Percentiles rank a stretch among this genome's conserved stretches.
Conservation (phyloP, 2,329 filamentous ascomycete species). For the Hymenoscyphus infarciens region DNA sequence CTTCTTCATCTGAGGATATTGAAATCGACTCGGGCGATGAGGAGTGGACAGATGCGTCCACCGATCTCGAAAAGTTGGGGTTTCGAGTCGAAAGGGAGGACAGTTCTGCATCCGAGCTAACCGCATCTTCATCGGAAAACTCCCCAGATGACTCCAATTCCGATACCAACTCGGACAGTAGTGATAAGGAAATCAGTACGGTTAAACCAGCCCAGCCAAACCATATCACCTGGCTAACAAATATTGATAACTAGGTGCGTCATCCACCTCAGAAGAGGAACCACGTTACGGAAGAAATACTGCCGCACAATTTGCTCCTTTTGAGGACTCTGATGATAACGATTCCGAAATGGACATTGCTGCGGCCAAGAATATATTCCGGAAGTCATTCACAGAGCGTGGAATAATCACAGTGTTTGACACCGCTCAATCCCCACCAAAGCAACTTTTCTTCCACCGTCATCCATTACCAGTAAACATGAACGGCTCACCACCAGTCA, state of each 20-base stretch:
- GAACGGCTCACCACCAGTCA: background rate
- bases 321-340: background rate
- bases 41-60: conserved; percentile 5
- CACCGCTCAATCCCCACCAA: background rate
- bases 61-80: background rate
- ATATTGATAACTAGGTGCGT: background rate
- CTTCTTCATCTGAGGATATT: background rate
- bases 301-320: background rate
- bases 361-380: background rate
- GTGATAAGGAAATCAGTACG: background rate
- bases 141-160: background rate
- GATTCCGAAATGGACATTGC: background rate
- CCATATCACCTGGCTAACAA: background rate
- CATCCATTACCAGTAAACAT: background rate
- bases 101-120: background rate
- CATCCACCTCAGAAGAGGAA: background rate
- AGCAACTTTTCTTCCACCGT: background rate
- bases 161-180: background rate
- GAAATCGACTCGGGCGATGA: background rate
- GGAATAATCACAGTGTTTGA: conserved; percentile 2
- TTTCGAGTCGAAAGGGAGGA: background rate
- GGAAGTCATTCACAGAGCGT: background rate
- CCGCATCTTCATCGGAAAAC: background rate
- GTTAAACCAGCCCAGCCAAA: background rate
- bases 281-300: background rate